Conservation (phyloP, 2,329 filamentous ascomycete genomes). For the Didymella exigua region DNA sequence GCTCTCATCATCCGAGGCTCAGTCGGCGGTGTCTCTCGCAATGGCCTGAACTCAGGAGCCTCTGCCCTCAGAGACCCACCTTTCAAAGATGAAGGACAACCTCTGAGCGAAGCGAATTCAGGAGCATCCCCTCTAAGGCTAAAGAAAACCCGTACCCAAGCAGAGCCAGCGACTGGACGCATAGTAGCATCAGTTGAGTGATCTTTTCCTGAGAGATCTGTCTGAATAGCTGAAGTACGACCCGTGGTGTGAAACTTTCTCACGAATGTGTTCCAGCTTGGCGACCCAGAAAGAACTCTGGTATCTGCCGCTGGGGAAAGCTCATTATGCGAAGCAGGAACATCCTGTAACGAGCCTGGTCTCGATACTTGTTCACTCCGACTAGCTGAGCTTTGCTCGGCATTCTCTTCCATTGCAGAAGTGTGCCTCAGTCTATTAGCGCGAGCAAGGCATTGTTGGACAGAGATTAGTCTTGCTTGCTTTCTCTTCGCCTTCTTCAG, state of each 20-base stretch:
- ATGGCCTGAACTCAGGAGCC: constrained; percentile 3
- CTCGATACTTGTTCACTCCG: not conserved
- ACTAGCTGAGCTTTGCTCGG: not conserved
- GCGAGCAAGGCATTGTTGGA: not conserved
- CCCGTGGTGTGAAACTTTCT: not conserved
- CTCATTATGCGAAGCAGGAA: not conserved
- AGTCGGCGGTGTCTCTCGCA: not conserved
- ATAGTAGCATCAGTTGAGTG: not conserved
- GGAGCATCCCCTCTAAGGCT: not conserved
- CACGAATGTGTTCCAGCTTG: not conserved
- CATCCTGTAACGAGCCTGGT: not conserved
- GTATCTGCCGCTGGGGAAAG: not conserved
- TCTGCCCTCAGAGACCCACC: not conserved
- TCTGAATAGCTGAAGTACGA: not conserved
- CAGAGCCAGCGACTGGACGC: not conserved
- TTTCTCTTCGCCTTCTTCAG: not conserved
- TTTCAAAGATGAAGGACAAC: not conserved
- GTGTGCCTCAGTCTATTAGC: not conserved
- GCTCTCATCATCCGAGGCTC: constrained; percentile 10
- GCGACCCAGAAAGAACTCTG: not conserved
- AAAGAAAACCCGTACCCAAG: not conserved
- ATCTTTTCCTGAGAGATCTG: no score
- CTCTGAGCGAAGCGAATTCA: not conserved
- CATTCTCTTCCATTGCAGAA: not conserved
- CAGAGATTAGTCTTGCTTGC: not conserved